These are phyloP conservation scores for Bretziella fagacearum DNA, from an alignment of 2,329 filamentous ascomycete genomes.

Conservation along the genomic window DNA sequence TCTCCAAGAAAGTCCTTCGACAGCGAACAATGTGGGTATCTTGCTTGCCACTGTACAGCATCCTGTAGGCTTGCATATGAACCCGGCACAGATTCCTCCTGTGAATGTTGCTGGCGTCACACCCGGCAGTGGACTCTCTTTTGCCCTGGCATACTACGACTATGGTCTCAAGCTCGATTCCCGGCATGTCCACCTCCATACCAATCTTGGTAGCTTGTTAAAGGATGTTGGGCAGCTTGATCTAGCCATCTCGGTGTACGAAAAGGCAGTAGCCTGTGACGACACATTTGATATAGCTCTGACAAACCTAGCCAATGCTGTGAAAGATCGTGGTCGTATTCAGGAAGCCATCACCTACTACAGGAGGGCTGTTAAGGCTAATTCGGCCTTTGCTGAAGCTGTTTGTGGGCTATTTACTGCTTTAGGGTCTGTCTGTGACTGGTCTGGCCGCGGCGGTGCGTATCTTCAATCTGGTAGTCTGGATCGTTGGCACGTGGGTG, in stretches of 20 bases:
- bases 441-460: conserved; percentile 77
- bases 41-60: conserved; percentile 90
- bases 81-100: not conserved
- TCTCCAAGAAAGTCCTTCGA: conserved; percentile 88
- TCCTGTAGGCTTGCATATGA: conserved; percentile 18
- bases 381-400: conserved; percentile 89
- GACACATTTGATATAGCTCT: conserved; percentile 92
- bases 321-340: conserved; percentile 89
- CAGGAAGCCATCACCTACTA: conserved; percentile 88
- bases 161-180: conserved; percentile 78
- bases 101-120: conserved; percentile 40
- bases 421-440: conserved; percentile 90
- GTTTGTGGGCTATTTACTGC: conserved; percentile 92
- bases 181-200: conserved; percentile 88
- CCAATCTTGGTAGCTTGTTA: conserved; percentile 82
- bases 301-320: conserved; percentile 90
- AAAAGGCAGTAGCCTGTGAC: conserved; percentile 82
- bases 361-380: conserved; percentile 73
- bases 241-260: conserved; percentile 90
- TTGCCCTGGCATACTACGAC: conserved; percentile 87
- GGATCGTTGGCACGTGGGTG: conserved; percentile 88
- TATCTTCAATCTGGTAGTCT: conserved; percentile 53
- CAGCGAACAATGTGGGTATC: conserved; percentile 95
- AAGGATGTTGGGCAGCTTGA: conserved; percentile 93
- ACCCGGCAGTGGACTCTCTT: conserved; percentile 69